Percentiles rank a stretch among this genome's conserved stretches.
These are phyloP conservation scores for Syzygium grande DNA, from an alignment of 345 rosid species.

Conservation along the genomic window DNA sequence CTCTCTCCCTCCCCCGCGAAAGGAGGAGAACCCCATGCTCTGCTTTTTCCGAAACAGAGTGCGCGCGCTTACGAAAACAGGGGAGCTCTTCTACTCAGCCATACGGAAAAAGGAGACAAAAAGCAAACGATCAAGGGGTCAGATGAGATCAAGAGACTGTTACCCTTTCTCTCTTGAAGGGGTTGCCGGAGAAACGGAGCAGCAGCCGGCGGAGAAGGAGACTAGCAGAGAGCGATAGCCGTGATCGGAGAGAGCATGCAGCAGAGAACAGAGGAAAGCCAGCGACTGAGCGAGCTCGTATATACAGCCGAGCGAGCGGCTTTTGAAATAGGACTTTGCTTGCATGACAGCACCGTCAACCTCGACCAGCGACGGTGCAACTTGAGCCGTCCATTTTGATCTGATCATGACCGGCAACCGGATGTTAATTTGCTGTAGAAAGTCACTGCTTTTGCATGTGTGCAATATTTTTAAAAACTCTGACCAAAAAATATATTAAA, in stretches of 20 bases:
- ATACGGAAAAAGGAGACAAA: not conserved
- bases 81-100: not conserved
- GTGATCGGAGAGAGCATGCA: not conserved
- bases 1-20: not conserved
- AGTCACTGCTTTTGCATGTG: not conserved
- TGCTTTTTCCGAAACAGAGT: not conserved
- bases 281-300: not conserved
- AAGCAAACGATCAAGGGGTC: not conserved
- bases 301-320: not conserved
- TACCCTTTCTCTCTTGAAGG: not conserved
- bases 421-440: not conserved
- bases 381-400: not conserved
- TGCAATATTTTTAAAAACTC: not conserved
- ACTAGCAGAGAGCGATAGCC: not conserved
- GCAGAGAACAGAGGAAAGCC: not conserved
- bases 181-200: not conserved
- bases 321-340: not conserved
- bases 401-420: not conserved
- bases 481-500: no score
- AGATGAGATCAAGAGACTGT: not conserved
- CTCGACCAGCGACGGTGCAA: not conserved
- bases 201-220: not conserved
- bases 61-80: not conserved
- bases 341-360: not conserved
- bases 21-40: not conserved